Conservation (phyloP, 2,329 filamentous ascomycete genomes). For the Diaporthe sp. region DNA sequence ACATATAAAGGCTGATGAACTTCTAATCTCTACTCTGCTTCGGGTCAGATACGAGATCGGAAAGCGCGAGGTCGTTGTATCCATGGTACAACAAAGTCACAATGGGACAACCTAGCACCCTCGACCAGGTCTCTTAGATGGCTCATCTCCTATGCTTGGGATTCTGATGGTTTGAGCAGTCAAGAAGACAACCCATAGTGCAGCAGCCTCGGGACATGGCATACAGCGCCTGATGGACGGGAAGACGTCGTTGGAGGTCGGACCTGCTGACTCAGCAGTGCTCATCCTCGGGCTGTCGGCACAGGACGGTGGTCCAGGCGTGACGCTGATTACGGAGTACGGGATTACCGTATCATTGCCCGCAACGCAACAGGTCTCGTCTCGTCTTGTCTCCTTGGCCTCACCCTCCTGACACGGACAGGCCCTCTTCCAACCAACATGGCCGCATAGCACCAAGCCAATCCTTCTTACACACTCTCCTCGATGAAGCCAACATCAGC, state of each 20-base stretch:
- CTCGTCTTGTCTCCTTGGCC: conserved; percentile 25
- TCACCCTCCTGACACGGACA: conserved; percentile 17
- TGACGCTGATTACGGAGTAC: conserved; percentile 19
- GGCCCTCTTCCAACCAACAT: conserved; percentile 3
- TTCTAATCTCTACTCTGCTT: too few relatives aligned
- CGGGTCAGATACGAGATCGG: too few relatives aligned
- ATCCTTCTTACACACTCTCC: background rate
- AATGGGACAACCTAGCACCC: too few relatives aligned
- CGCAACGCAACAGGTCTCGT: conserved; percentile 28
- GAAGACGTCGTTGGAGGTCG: background rate
- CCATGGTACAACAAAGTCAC: background rate
- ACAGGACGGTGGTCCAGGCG: background rate
- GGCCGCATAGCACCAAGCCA: conserved; percentile 21
- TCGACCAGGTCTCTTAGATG: too few relatives aligned
- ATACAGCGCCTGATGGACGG: too few relatives aligned
- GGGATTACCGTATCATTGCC: conserved; percentile 21
- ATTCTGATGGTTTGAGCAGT: background rate
- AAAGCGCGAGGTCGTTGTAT: too few relatives aligned
- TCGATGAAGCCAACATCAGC: conserved; percentile 33
- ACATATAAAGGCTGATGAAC: too few relatives aligned
- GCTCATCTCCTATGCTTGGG: too few relatives aligned
- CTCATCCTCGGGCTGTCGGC: background rate
- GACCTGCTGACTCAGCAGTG: background rate
- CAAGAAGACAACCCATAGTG: too few relatives aligned
- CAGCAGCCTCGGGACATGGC: too few relatives aligned